Base-by-base conservation (phyloP, 208 protist genomes). In the Leishmania gerbilli region DNA sequence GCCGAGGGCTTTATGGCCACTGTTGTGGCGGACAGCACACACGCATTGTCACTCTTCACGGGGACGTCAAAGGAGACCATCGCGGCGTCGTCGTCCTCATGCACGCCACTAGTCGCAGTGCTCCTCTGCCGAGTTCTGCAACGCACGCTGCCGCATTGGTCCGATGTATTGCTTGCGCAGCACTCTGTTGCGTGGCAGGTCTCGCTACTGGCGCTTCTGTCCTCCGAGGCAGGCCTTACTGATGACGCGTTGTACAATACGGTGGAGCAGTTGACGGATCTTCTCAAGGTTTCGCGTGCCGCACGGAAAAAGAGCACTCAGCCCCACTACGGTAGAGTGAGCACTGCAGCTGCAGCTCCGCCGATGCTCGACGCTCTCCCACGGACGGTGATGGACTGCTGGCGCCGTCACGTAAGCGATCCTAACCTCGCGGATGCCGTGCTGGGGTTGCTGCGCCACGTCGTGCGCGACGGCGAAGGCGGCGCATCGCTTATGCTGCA, bases 351-450 rank as follows among this genome's bases (percentile, higher is more conserved):
- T 51, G 60, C 24, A 9, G 24, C 47, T 24, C 58, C 60, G 13
- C 51, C 77, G 24, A 62, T 84, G 3, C 40, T 60, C 9, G 71
- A 71, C 69, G 31, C 51, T 40, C 86, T 80, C 49, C 77, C 68
- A 24, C 79, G 11, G 17, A 74, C 74, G 2, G 74, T 96, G 60
- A 91, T 96, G 79, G 13, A 47, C 53, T 90, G 86, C 74, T 96
- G 91, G 90, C 85, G 80, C 8, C 79, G 78, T 58, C 89, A 95
- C 81, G 77, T 94, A 40, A 76, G 84, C 67, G 93, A 96, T 82
- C 90, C 91, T 34, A 92, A 87, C 79, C 80, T 96, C 21, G 88
- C 85, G 9, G 93, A 95, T 51, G 74, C 82, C 49, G 82, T 94
- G 13, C 65, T 88, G 45, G 24, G 37, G 24, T 51, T 92, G 34